phyloP scores from a whole-genome alignment of 2,329 filamentous ascomycete species.

The Xylaria sp. region DNA sequence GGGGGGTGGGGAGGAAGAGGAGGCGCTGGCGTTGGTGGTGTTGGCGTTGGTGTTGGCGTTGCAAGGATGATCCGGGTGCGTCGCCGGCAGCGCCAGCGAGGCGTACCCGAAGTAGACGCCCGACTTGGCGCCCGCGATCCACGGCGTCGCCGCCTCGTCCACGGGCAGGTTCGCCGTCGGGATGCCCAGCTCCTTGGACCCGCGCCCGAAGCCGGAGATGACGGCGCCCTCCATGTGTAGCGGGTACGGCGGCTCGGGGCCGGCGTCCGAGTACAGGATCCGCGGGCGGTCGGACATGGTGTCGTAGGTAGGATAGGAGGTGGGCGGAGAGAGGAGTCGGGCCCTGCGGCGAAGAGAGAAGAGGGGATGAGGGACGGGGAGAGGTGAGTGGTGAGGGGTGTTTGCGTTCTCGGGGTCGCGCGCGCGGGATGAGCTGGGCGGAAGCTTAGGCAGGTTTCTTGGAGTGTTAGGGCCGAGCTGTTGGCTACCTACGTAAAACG shows the following conservation, averaged over 20 bases:
- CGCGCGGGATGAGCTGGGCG: no score
- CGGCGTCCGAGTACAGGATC: conserved; percentile 72
- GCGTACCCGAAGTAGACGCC: conserved; percentile 97
- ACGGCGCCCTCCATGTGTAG: conserved; percentile 83
- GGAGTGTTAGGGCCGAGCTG: no score
- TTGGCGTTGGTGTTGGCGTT: conserved; percentile 2
- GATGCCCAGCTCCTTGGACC: conserved; percentile 95
- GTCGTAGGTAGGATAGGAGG: conserved; percentile 6
- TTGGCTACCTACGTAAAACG: no score
- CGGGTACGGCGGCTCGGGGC: conserved; percentile 79
- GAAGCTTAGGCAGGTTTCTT: no score
- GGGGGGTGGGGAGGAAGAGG: conserved; percentile 29
- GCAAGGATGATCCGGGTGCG: conserved; percentile 50
- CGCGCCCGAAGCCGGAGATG: conserved; percentile 90
- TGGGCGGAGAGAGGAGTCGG: conserved; percentile 13
- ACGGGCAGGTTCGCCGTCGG: conserved; percentile 92
- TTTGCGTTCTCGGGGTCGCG: no score
- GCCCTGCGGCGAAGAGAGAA: background rate
- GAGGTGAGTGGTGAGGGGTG: no score
- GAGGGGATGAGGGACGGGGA: background rate
- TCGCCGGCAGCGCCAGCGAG: conserved; percentile 62
- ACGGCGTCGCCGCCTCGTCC: conserved; percentile 60
- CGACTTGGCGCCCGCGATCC: conserved; percentile 66
- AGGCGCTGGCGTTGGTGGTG: conserved; percentile 29
- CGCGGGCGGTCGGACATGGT: conserved; percentile 54